Percentiles rank a stretch among this genome's conserved stretches.
Evolutionary conservation across 176 grass and related monocot species (phyloP).

Genomic region (Cenchrus purpureus): DNA sequence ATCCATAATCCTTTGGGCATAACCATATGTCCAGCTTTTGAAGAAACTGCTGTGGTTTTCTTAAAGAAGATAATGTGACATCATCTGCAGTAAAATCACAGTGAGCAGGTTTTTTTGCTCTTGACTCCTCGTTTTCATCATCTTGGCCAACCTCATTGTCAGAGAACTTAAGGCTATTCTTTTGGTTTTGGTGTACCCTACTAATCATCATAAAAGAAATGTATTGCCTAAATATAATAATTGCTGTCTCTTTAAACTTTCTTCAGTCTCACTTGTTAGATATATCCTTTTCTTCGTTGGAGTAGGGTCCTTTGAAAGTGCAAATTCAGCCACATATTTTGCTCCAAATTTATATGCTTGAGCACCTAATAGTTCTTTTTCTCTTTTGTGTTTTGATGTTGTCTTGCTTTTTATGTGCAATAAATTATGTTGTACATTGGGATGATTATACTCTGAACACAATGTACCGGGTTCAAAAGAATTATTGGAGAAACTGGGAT

Average conservation of each 20-base stretch:
- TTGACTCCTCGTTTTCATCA: slow-evolving; percentile 2
- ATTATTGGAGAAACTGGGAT: slow-evolving; percentile 14
- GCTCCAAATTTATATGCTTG: neutral
- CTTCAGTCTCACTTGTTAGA: neutral
- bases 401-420: neutral
- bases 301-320: slow-evolving; percentile 18
- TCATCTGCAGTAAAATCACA: neutral
- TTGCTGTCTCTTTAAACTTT: neutral
- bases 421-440: neutral
- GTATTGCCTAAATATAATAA: neutral
- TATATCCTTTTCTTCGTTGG: neutral
- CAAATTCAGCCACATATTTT: neutral
- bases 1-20: neutral
- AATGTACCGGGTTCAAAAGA: slow-evolving; percentile 10
- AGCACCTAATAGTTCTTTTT: neutral
- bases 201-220: slow-evolving; percentile 39
- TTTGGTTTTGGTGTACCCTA: neutral
- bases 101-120: slow-evolving; percentile 27
- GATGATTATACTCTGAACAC: neutral
- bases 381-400: neutral
- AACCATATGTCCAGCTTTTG: neutral
- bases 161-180: neutral
- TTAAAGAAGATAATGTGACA: slow-evolving; percentile 12
- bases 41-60: neutral
- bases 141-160: slow-evolving; percentile 18